These are phyloP conservation scores for Medicago lupulina DNA, from an alignment of 306 rosid species.

Conservation along the genomic window DNA sequence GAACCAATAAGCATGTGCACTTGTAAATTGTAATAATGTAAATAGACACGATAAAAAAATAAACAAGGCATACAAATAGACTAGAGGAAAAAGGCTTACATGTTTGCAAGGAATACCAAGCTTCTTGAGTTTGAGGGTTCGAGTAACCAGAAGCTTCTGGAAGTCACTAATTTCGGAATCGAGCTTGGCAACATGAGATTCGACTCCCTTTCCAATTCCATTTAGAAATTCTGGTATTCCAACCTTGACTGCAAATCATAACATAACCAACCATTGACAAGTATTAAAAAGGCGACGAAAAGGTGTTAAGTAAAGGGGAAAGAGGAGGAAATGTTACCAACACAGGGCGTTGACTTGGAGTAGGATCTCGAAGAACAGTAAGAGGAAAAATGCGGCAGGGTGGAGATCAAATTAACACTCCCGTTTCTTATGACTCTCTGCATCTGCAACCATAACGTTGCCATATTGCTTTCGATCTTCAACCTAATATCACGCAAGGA, in stretches of 20 bases:
- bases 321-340: conserved; percentile 40
- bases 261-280: neutral
- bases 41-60: neutral
- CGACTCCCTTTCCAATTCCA: conserved; percentile 83
- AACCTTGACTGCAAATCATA: conserved; percentile 65
- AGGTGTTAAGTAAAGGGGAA: neutral
- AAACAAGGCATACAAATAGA: neutral
- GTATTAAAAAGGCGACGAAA: too few species aligned
- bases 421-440: conserved; percentile 43
- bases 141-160: conserved; percentile 75
- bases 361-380: conserved; percentile 57
- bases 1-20: neutral
- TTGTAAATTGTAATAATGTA: conserved; percentile 40
- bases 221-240: conserved; percentile 84
- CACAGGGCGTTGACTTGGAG: conserved; percentile 62
- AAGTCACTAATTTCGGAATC: conserved; percentile 84
- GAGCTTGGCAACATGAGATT: conserved; percentile 75
- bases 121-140: conserved; percentile 84
- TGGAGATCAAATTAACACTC: conserved; percentile 29
- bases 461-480: conserved; percentile 28
- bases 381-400: conserved; percentile 34
- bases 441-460: conserved; percentile 62
- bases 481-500: neutral
- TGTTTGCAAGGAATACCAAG: conserved; percentile 88
- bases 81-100: conserved; percentile 42